These are phyloP conservation scores for Sophora flavescens DNA, from an alignment of 306 rosid genomes.

Conservation along the genomic window DNA sequence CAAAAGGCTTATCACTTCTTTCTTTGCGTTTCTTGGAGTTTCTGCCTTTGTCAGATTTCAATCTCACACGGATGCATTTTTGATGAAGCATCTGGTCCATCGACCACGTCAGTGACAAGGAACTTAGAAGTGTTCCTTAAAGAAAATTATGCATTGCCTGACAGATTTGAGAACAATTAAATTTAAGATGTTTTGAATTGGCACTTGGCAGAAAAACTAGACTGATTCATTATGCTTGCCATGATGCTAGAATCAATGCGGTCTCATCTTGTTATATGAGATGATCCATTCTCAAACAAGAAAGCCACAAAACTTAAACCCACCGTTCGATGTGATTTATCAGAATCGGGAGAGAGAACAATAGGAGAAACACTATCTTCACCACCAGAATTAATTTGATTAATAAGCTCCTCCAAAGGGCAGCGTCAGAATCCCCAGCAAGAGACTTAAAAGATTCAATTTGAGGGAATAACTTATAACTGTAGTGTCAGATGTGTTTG, in stretches of 20 bases:
- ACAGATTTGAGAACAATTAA: conserved; percentile 42
- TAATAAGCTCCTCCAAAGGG: conserved; percentile 66
- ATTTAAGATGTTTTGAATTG: neutral
- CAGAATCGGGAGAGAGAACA: conserved; percentile 77
- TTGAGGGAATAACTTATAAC: conserved; percentile 66
- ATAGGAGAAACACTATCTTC: conserved; percentile 64
- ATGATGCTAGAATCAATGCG: conserved; percentile 7
- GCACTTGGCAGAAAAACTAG: conserved; percentile 27
- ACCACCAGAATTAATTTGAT: conserved; percentile 64
- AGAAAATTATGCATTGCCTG: conserved; percentile 91
- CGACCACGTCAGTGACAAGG: conserved; percentile 84
- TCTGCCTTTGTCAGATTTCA: conserved; percentile 64
- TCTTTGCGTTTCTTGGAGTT: conserved; percentile 84
- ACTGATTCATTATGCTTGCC: conserved; percentile 36
- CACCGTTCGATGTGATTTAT: conserved; percentile 89
- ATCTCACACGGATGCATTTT: conserved; percentile 94
- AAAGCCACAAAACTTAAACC: conserved; percentile 44
- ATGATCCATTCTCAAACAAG: neutral
- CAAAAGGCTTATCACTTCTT: conserved; percentile 83
- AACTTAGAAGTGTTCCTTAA: conserved; percentile 86
- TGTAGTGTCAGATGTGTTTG: conserved; percentile 35
- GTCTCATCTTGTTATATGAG: neutral
- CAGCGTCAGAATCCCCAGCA: conserved; percentile 70
- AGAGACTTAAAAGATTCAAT: conserved; percentile 78
- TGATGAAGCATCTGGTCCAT: conserved; percentile 90